phyloP scores from a whole-genome alignment of 2,329 filamentous ascomycete genomes.

The Ceratocystis variospora region DNA sequence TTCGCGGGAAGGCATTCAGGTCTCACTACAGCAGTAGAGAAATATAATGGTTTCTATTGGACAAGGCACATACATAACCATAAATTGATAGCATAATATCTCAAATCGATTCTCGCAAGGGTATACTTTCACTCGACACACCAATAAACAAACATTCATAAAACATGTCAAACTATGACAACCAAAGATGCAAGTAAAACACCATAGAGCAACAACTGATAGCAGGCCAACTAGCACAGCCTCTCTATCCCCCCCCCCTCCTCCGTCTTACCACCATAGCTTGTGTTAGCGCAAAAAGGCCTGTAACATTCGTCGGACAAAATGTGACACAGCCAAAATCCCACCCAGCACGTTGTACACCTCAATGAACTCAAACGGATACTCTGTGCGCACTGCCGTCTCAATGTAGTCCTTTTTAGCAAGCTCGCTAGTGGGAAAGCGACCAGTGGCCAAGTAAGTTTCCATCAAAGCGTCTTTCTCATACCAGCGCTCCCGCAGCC shows the following conservation, averaged over 20 bases:
- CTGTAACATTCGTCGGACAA: conserved; percentile 11
- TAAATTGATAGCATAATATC: neutral
- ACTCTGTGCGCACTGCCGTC: conserved; percentile 17
- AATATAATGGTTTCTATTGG: neutral
- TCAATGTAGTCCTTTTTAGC: conserved; percentile 19
- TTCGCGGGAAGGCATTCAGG: conserved; percentile 34
- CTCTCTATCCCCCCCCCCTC: neutral
- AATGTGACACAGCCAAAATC: conserved; percentile 9
- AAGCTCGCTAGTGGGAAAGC: conserved; percentile 47
- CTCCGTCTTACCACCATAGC: neutral
- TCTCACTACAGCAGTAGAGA: conserved; percentile 22
- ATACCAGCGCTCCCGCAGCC: conserved; percentile 76
- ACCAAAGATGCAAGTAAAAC: neutral
- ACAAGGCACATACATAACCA: neutral
- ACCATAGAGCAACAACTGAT: neutral
- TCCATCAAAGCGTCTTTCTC: conserved; percentile 88
- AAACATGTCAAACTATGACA: neutral
- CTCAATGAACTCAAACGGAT: conserved; percentile 18
- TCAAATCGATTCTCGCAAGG: conserved; percentile 9
- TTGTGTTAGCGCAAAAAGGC: conserved; percentile 4
- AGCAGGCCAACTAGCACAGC: neutral
- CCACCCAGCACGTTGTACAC: conserved; percentile 18
- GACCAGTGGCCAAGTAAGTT: conserved; percentile 60
- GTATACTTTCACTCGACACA: conserved; percentile 15
- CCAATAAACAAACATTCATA: neutral